Evolutionary conservation across 2,329 filamentous ascomycete genomes (phyloP).

Genomic region (Claviceps humidiphila): DNA sequence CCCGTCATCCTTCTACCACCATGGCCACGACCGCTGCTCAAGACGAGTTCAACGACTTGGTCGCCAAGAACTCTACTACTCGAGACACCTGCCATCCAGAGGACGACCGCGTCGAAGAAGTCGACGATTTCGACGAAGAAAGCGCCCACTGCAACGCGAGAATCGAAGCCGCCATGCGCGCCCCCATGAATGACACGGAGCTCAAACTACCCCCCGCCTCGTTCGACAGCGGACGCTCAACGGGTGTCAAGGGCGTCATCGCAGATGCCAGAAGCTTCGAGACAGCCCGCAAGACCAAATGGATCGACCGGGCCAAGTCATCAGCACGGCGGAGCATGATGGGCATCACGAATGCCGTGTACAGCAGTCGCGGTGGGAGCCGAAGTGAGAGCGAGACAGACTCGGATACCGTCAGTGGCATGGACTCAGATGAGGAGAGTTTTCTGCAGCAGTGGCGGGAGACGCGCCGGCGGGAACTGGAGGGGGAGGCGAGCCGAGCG

Average conservation of each 20-base stretch:
- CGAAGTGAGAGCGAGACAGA: slow-evolving; percentile 35
- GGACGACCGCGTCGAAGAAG: slow-evolving; percentile 10
- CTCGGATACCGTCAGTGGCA: slow-evolving; percentile 26
- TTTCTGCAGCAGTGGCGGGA: slow-evolving; percentile 83
- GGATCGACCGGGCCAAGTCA: slow-evolving; percentile 37
- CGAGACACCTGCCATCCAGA: slow-evolving; percentile 31
- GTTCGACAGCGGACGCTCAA: slow-evolving; percentile 57
- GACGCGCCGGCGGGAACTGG: slow-evolving; percentile 63
- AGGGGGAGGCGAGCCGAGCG: slow-evolving; percentile 41
- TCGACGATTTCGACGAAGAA: slow-evolving; percentile 43
- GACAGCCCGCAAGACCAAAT: slow-evolving; percentile 45
- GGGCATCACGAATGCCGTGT: slow-evolving; percentile 25
- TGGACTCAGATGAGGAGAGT: slow-evolving; percentile 56
- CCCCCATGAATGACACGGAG: slow-evolving; percentile 37
- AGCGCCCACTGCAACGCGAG: slow-evolving; percentile 37
- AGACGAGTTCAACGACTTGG: slow-evolving; percentile 52
- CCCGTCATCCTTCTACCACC: slow-evolving; percentile 14
- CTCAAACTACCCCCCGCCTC: slow-evolving; percentile 48
- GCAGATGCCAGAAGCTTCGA: slow-evolving; percentile 70
- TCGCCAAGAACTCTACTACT: slow-evolving; percentile 39
- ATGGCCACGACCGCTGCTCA: slow-evolving; percentile 50
- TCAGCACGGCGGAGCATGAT: slow-evolving; percentile 43
- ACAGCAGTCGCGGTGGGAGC: slow-evolving; percentile 5
- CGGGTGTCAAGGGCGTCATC: slow-evolving; percentile 78
- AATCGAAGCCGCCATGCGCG: slow-evolving; percentile 53